These are phyloP conservation scores for Aspergillus taichungensis DNA, from an alignment of 495 filamentous ascomycete genomes.

Conservation along the genomic window DNA sequence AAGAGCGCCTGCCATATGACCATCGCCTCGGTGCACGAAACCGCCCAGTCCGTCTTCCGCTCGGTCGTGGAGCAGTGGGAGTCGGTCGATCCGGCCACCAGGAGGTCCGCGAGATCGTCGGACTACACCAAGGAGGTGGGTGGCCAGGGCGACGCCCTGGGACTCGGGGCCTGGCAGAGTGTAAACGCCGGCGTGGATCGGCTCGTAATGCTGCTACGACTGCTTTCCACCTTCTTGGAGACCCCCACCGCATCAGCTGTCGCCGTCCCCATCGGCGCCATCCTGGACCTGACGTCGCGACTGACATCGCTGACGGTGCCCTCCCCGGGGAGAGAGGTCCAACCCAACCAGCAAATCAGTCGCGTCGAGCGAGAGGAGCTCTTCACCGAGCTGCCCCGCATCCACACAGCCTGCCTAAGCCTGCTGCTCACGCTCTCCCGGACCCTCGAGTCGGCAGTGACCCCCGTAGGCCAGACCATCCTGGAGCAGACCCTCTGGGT, in stretches of 20 bases:
- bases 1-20: conserved; percentile 48
- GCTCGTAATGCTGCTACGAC: conserved; percentile 48
- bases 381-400: conserved; percentile 58
- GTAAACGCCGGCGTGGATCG: conserved; percentile 61
- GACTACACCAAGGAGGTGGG: conserved; percentile 31
- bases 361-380: conserved; percentile 72
- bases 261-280: conserved; percentile 50
- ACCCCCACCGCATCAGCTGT: conserved; percentile 52
- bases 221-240: conserved; percentile 48
- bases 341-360: conserved; percentile 57
- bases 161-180: conserved; percentile 61
- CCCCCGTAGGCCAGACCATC: conserved; percentile 47
- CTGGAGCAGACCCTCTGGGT: conserved; percentile 63
- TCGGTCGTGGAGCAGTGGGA: conserved; percentile 72
- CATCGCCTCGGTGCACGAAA: conserved; percentile 53
- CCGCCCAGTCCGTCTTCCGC: conserved; percentile 66
- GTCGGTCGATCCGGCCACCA: conserved; percentile 35
- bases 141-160: conserved; percentile 33
- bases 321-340: conserved; percentile 28
- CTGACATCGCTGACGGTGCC: conserved; percentile 60
- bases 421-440: conserved; percentile 45
- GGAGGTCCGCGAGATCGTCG: conserved; percentile 15
- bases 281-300: conserved; percentile 58
- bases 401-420: conserved; percentile 60
- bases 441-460: conserved; percentile 43